phyloP scores from a whole-genome alignment of 2,329 filamentous ascomycete species.

The Scleromitrula shiraiana region DNA sequence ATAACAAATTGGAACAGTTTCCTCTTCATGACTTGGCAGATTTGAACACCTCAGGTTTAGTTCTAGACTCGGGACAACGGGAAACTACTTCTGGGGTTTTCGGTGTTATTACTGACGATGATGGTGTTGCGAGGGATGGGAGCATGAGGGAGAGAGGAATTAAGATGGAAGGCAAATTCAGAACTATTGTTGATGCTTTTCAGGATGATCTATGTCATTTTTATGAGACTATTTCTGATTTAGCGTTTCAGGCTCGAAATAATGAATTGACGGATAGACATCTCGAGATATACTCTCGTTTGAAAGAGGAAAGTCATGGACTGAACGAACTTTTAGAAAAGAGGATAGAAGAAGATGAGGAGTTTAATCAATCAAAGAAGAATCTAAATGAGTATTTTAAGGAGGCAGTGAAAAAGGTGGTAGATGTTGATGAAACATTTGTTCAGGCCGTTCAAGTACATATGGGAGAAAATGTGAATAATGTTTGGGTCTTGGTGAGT shows the following conservation, averaged over 20 bases:
- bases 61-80: not conserved
- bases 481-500: slow-evolving; percentile 6
- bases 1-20: slow-evolving; percentile 8
- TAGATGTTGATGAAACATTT: slow-evolving; percentile 2
- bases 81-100: not conserved
- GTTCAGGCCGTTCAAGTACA: not conserved
- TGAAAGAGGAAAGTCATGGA: not conserved
- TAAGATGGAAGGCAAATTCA: not conserved
- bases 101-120: no score
- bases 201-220: slow-evolving; percentile 2
- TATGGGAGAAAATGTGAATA: not conserved
- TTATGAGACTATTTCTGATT: not conserved
- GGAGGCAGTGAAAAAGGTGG: not conserved
- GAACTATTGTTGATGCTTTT: not conserved
- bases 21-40: slow-evolving; percentile 10
- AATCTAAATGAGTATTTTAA: slow-evolving; percentile 4
- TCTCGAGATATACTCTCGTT: not conserved
- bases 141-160: not conserved
- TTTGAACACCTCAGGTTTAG: not conserved
- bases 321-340: not conserved
- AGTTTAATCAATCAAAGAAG: not conserved
- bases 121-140: no score
- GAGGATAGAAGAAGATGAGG: not conserved
- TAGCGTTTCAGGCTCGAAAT: slow-evolving; percentile 2
- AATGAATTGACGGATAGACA: slow-evolving; percentile 3